Conservation (phyloP, 169 alveolate species). For the Cystoisospora suis region DNA sequence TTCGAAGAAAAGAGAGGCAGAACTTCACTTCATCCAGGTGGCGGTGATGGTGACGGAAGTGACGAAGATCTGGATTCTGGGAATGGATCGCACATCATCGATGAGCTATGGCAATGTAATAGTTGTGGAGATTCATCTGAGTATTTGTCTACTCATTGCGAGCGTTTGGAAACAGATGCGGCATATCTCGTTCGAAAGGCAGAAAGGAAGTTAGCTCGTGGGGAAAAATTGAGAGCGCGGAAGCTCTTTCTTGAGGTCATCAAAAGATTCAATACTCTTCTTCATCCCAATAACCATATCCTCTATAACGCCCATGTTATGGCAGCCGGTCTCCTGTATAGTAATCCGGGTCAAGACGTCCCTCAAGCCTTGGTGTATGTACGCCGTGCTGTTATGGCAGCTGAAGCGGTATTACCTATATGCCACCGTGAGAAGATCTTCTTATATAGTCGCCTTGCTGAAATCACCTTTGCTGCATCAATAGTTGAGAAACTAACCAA, state of each 20-base stretch:
- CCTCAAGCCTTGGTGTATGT: conserved; percentile 72
- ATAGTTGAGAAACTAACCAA: conserved; percentile 59
- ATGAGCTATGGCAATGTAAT: conserved; percentile 77
- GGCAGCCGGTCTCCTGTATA: conserved; percentile 83
- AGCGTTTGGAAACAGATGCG: conserved; percentile 70
- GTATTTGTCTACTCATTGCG: conserved; percentile 63
- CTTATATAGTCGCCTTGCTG: conserved; percentile 80
- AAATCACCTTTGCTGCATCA: conserved; percentile 74
- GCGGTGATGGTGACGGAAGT: no score
- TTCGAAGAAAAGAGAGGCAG: no score
- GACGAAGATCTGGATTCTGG: no score
- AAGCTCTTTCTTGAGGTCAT: conserved; percentile 73
- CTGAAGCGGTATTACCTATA: conserved; percentile 83
- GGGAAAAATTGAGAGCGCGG: conserved; percentile 77
- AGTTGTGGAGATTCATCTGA: conserved; percentile 76
- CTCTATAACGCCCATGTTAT: conserved; percentile 81
- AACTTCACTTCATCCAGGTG: no score
- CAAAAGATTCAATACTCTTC: conserved; percentile 73
- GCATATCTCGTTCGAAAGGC: conserved; percentile 70
- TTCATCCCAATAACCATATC: conserved; percentile 86
- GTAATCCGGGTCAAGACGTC: conserved; percentile 76
- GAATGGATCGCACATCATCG: no score
- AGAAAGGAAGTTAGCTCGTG: conserved; percentile 70
- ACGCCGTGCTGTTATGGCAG: conserved; percentile 80
- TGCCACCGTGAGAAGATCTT: conserved; percentile 85